Conservation (phyloP, 257 asterid species). For the Henckelia pumila region DNA sequence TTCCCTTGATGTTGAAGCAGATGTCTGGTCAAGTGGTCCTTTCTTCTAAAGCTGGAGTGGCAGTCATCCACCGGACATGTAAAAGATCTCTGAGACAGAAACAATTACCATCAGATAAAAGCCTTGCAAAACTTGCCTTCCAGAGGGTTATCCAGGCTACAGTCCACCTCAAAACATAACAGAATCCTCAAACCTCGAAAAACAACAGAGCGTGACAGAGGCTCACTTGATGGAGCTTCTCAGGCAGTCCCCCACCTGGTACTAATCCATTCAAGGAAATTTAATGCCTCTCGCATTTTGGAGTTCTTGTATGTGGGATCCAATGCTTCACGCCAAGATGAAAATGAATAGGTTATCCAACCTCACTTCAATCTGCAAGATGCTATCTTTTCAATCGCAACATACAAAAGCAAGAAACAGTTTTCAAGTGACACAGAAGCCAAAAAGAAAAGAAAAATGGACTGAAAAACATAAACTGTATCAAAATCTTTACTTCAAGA, state of each 20-base stretch:
- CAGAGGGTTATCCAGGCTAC: background rate
- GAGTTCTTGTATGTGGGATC: conserved; percentile 91
- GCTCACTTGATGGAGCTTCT: conserved; percentile 99
- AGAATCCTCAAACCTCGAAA: conserved; percentile 50
- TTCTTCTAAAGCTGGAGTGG: conserved; percentile 72
- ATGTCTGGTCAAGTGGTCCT: conserved; percentile 81
- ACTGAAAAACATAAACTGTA: background rate
- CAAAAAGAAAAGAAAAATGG: background rate
- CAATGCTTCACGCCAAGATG: conserved; percentile 88
- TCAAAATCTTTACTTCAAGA: conserved; percentile 44
- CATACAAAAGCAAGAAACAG: background rate
- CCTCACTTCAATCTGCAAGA: conserved; percentile 47
- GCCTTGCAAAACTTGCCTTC: background rate
- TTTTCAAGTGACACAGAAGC: background rate
- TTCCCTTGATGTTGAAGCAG: conserved; percentile 82
- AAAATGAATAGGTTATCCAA: conserved; percentile 27
- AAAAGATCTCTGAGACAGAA: conserved; percentile 65
- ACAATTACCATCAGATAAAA: conserved; percentile 17
- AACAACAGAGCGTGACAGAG: conserved; percentile 67
- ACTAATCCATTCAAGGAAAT: conserved; percentile 85
- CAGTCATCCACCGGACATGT: conserved; percentile 82
- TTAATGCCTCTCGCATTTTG: conserved; percentile 88
- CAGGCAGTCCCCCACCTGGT: conserved; percentile 99
- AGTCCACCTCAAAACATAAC: conserved; percentile 7
- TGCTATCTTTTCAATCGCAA: conserved; percentile 16